Conservation (phyloP, 192 early-diverging fungal genomes). For the Backusella parvicylindrica region DNA sequence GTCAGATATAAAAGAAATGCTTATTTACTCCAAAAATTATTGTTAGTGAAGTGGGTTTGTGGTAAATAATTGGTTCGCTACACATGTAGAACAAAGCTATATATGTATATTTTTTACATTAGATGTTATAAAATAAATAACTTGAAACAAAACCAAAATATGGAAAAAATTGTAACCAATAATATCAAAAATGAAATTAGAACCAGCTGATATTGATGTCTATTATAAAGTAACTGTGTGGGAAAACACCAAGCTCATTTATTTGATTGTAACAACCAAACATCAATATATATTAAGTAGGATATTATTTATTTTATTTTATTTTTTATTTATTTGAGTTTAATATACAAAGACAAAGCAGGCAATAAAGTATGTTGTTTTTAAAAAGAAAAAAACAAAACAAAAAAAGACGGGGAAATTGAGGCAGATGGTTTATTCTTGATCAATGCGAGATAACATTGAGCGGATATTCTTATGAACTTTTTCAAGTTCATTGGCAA, state of each 20-base stretch:
- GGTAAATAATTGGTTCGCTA: too few relatives aligned
- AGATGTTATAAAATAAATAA: neutral
- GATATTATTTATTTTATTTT: neutral
- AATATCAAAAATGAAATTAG: neutral
- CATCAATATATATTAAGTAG: too few relatives aligned
- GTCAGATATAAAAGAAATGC: too few relatives aligned
- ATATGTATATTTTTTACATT: neutral
- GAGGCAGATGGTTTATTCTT: neutral
- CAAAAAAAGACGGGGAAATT: neutral
- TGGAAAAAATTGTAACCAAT: neutral
- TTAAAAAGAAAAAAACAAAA: neutral
- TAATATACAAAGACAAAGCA: slow-evolving; percentile 1
- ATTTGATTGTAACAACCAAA: neutral
- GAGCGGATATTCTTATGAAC: slow-evolving; percentile 13
- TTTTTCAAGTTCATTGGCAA: slow-evolving; percentile 11
- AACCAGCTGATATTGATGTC: neutral
- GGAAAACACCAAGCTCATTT: neutral
- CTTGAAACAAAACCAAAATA: neutral
- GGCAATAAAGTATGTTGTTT: neutral
- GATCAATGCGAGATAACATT: slow-evolving; percentile 14
- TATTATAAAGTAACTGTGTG: neutral
- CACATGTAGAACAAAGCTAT: too few relatives aligned
- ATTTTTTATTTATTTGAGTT: neutral
- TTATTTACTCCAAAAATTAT: too few relatives aligned
- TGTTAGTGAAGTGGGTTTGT: too few relatives aligned